Base-by-base conservation (phyloP, 2,329 filamentous ascomycete genomes). In the Colletotrichum eremochloae region DNA sequence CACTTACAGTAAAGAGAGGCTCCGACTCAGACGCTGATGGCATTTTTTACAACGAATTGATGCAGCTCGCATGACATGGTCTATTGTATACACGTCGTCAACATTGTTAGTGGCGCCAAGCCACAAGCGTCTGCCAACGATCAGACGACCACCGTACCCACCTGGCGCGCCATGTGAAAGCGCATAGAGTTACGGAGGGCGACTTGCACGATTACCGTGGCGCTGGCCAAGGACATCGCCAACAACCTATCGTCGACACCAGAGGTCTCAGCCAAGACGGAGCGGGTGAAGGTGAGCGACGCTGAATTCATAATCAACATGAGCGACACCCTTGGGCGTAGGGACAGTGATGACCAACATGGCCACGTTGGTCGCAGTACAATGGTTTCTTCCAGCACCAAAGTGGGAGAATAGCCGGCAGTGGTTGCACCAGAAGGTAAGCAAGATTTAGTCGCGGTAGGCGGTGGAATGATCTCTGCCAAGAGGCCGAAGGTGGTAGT, bases 271-370 rank as follows among this genome's bases (percentile, higher is more conserved):
- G 79, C 77, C 7, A 76, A 80, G 67, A 86, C 83, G 0, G 83
- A 80, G 15, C 84, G 81, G 2, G 83, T 88, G 7, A 82, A 82
- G 1, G 80, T 87, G 3, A 78, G 78, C 38, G 79, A 76, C 31
- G 80, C 82, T 14, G 82, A 81, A 1, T 89, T 89, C 71, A 85
- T 84, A 24, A 86, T 89, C 58, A 76, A 83, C 36, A 86, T 87
- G 8, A 85, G 81, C 9, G 79, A 81, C 24, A 24, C 24, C 24
- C 46, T 80, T 88, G 2, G 24, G 24, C 24, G 24, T 24, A 24
- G 24, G 24, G 24, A 24, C 24, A 24, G 24, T 24, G 24, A 24
- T 24, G 24, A 24, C 24, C 24, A 24, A 24, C 24, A 24, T 24
- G 24, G 24, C 24, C 24, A 24, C 24, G 24, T 24, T 24, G 24